Base-by-base conservation (phyloP, 768 basidiomycete species). In the Auricularia sp. region DNA sequence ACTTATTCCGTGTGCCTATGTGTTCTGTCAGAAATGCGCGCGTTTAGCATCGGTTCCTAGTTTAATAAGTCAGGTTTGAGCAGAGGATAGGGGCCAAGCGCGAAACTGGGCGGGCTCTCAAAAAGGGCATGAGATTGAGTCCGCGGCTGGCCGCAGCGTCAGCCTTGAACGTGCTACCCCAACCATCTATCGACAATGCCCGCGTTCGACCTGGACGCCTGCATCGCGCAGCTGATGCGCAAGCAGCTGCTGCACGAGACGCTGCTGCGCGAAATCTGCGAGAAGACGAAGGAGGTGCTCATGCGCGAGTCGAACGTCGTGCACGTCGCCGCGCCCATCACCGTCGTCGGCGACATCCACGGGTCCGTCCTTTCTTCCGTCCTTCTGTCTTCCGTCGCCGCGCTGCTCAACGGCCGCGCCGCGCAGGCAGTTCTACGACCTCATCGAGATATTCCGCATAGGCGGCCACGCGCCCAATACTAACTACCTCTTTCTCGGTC, bases 261-360 rank as follows among this genome's bases (percentile, higher is more conserved):
- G 1, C 81, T 98, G 34, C 76, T 99, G 54, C 88, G 94, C 61
- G 96, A 99, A 81, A 98, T 99, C 83, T 98, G 97, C 81, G 96
- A 97, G 72, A 98, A 98, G 78, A 97, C 96, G 16, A 99, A 98
- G 74, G 97, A 99, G 74, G 93, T 99, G 0, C 87, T 99, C 64
- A 98, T 98, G 97, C 81, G 93, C 67, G 97, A 99, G 78, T 93
- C 91, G 65, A 99, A 99, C 72, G 97, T 99, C 65, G 94, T 98
- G 6, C 97, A 98, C 72, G 90, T 99, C 69, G 89, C 86, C 67
- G 90, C 96, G 3, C 97, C 97, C 21, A 93, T 98, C 42, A 99
- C 97, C 1, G 97, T 99, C 35, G 97, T 98, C 44, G 97, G 97
- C 62, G 97, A 99, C 74, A 98, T 99, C 60, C 97, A 99, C 74